Base-by-base conservation (phyloP, 352 stramenopile species). In the Plasmopara halstedii region DNA sequence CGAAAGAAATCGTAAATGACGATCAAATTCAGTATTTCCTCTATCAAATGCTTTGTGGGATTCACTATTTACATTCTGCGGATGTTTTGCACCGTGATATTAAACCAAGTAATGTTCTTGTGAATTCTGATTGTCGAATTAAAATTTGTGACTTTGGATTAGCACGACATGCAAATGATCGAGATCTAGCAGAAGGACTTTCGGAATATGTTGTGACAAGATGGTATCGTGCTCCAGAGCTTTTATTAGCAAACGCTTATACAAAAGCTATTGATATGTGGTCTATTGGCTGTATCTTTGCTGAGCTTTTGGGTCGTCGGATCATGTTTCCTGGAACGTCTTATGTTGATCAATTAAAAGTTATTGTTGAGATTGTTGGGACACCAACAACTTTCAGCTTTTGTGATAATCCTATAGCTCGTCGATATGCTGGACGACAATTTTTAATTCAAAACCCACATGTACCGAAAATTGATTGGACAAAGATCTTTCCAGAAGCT, bases 251-350 rank as follows among this genome's bases (percentile, higher is more conserved):
- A 0, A 92, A 92, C 34, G 50, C 71, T 37, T 94, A 94, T 60
- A 84, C 71, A 17, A 90, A 86, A 46, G 79, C 80, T 15, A 78
- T 94, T 50, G 95, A 98, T 61, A 87, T 98, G 56, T 98, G 94
- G 94, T 93, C 82, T 46, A 95, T 99, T 26, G 97, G 97, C 10
- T 99, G 97, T 63, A 99, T 99, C 49, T 98, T 99, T 55, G 97
- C 87, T 2, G 97, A 99, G 67, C 74, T 99, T 14, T 76, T 99
- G 11, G 79, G 84, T 2, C 73, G 97, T 2, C 60, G 70, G 2
- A 75, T 92, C 42, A 66, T 94, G 32, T 94, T 94, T 34, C 80
- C 83, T 3, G 83, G 83, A 10, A 85, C 78, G 36, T 90, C 77
- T 8, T 94, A 92, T 50, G 80, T 94, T 18, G 80, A 94, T 50